phyloP scores from a whole-genome alignment of 305 asterid species.

The Coffea humblotiana region DNA sequence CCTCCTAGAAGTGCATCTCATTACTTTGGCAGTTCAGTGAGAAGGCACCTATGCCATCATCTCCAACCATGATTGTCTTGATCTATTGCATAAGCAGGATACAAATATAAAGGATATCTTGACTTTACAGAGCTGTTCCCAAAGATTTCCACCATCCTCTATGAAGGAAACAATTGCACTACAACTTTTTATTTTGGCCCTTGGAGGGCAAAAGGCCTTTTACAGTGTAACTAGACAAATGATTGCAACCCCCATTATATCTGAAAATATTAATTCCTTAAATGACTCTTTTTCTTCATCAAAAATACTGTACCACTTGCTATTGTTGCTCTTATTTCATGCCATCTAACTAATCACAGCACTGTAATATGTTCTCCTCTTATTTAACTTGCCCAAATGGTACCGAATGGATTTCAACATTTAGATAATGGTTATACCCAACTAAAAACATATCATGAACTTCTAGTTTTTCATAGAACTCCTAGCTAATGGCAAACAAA shows the following conservation, averaged over 20 bases:
- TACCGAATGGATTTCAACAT: background rate
- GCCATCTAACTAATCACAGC: background rate
- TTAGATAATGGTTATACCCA: background rate
- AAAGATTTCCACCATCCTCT: background rate
- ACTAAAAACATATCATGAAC: background rate
- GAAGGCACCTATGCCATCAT: background rate
- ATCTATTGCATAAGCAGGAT: no score
- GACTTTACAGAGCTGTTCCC: background rate
- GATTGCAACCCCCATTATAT: no score
- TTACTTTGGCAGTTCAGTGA: background rate
- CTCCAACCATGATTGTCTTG: background rate
- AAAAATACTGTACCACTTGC: background rate
- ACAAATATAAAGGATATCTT: background rate
- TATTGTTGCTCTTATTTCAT: background rate
- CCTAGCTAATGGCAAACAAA: background rate
- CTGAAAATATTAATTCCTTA: no score
- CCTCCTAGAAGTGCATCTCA: background rate
- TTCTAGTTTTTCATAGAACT: background rate
- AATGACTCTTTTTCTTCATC: background rate
- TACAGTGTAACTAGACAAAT: no score
- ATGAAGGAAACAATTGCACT: background rate
- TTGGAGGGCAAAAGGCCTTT: no score
- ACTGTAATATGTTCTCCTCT: background rate
- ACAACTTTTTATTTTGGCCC: no score
- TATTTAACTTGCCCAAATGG: background rate